Base-by-base conservation (phyloP, 2,329 filamentous ascomycete genomes). In the Epichloe amarillans region DNA sequence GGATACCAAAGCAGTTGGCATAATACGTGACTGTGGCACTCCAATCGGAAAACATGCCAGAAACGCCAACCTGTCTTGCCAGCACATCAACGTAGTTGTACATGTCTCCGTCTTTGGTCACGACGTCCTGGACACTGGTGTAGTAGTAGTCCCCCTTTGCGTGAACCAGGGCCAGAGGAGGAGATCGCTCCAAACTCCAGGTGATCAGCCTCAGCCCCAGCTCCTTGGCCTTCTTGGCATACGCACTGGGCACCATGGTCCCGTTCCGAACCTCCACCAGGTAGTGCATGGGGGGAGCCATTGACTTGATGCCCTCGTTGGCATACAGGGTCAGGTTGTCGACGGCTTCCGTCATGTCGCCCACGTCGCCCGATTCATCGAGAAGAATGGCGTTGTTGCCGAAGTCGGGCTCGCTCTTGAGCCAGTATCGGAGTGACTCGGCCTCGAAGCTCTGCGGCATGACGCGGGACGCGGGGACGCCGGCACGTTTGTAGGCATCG, bases 41-140 rank as follows among this genome's bases (percentile, higher is more conserved):
- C 84, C 83, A 87, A 62, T 87, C 84, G 4, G 76, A 75, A 58
- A 87, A 87, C 54, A 87, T 72, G 4, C 72, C 80, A 33, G 68
- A 64, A 14, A 84, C 76, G 1, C 76, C 75, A 10, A 86, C 76
- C 57, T 86, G 66, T 55, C 73, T 69, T 2, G 71, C 76, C 53
- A 88, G 66, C 1, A 84, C 80, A 57, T 87, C 76, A 38, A 87
- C 62, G n/a, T 86, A 70, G 26, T 72, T 76, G 60, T 77, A 86
- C 59, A 83, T 74, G 54, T 86, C 81, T 2, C 83, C 83, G 56
- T 87, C 83, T 37, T 75, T 76, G 50, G 73, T 71, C 45, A 80
- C 74, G 1, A 73, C 65, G 46, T 79, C 72, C 5, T 71, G 68
- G 19, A 84, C 70, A 5, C 73, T 71, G 50, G 67, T 69, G 58